Evolutionary conservation across 192 early-diverging fungal species (phyloP).

Genomic region (Entophlyctis luteolus): DNA sequence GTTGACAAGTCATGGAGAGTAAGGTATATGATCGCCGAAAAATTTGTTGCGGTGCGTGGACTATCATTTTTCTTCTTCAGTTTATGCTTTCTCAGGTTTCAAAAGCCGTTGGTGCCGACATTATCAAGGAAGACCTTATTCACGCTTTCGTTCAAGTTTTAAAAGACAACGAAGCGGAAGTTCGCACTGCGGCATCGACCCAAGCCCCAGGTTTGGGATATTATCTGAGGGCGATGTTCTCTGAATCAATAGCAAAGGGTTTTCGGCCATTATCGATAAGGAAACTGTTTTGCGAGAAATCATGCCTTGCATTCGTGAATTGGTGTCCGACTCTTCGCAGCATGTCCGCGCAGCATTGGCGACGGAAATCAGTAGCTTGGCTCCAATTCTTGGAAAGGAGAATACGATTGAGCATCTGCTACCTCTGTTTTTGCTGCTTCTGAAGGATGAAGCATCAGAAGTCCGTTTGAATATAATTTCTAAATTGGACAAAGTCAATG

Average conservation of each 20-base stretch:
- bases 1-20: slow-evolving; percentile 97
- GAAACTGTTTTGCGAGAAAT: slow-evolving; percentile 76
- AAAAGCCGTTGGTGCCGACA: slow-evolving; percentile 73
- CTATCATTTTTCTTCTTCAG: not conserved
- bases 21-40: slow-evolving; percentile 97
- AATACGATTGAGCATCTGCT: slow-evolving; percentile 89
- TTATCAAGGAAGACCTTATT: slow-evolving; percentile 82
- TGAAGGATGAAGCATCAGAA: slow-evolving; percentile 96
- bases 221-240: not conserved
- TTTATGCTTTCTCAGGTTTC: slow-evolving; percentile 53
- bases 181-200: slow-evolving; percentile 88
- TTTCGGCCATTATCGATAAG: slow-evolving; percentile 70
- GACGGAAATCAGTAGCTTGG: slow-evolving; percentile 92
- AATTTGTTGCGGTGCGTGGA: slow-evolving; percentile 78
- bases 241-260: slow-evolving; percentile 39
- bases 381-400: slow-evolving; percentile 92
- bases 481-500: slow-evolving; percentile 92
- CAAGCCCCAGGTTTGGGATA: slow-evolving; percentile 72
- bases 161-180: slow-evolving; percentile 96
- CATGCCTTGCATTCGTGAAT: slow-evolving; percentile 86
- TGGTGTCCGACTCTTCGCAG: slow-evolving; percentile 93
- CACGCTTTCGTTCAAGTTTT: slow-evolving; percentile 79
- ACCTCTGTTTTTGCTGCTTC: slow-evolving; percentile 90
- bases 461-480: slow-evolving; percentile 98
- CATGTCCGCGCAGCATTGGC: slow-evolving; percentile 94